These are phyloP conservation scores for Pistacia integerrima DNA, from an alignment of 345 rosid genomes.

Conservation along the genomic window DNA sequence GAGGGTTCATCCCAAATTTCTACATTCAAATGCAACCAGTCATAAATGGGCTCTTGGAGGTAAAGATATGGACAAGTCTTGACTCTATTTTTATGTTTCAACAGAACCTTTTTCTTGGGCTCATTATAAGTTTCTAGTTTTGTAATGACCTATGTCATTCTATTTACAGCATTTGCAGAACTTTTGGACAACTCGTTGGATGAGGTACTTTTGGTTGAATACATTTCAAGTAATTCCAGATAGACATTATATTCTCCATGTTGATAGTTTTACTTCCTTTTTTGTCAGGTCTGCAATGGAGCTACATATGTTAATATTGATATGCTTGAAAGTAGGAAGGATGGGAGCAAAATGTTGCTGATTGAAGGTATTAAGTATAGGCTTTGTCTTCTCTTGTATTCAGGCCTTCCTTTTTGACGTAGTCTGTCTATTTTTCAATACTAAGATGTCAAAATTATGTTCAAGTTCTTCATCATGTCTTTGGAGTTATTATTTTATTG, in stretches of 20 bases:
- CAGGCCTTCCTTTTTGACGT: neutral
- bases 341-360: slow-evolving; percentile 64
- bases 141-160: slow-evolving; percentile 3
- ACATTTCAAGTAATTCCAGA: neutral
- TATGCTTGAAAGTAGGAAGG: slow-evolving; percentile 67
- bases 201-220: slow-evolving; percentile 49
- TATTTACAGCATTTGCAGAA: slow-evolving; percentile 79
- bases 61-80: slow-evolving; percentile 23
- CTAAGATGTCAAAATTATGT: slow-evolving; percentile 11
- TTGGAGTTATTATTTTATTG: neutral
- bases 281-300: slow-evolving; percentile 66
- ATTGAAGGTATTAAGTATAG: slow-evolving; percentile 61
- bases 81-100: slow-evolving; percentile 5
- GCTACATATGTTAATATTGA: slow-evolving; percentile 79
- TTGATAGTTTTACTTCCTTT: slow-evolving; percentile 12
- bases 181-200: slow-evolving; percentile 90
- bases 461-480: neutral
- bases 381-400: neutral
- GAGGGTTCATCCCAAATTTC: slow-evolving; percentile 92
- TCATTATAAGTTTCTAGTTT: neutral
- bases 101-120: neutral
- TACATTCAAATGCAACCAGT: slow-evolving; percentile 98
- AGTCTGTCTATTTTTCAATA: neutral
- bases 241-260: slow-evolving; percentile 5
- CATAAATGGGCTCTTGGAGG: slow-evolving; percentile 99